A percentile compares a stretch with the other conserved stretches of the same genome.
phyloP scores from a whole-genome alignment of 345 rosid genomes.

The Clarkia xantiana region DNA sequence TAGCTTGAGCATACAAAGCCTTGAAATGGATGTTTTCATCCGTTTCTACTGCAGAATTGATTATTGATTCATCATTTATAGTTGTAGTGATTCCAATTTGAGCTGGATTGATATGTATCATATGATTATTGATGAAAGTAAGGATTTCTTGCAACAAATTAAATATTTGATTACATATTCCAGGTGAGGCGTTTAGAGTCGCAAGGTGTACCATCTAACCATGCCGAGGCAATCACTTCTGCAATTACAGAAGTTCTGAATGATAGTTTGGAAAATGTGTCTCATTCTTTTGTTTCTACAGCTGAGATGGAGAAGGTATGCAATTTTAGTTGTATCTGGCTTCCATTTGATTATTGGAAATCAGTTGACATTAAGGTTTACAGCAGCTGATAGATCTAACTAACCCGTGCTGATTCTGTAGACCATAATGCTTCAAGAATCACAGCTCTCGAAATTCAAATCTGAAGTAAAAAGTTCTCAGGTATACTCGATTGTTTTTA shows the following conservation, averaged over 20 bases:
- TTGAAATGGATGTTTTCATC: too few relatives aligned
- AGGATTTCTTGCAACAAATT: neutral
- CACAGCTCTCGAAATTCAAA: slow-evolving; percentile 68
- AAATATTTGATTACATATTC: neutral
- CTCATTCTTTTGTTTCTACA: slow-evolving; percentile 61
- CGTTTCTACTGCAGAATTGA: too few relatives aligned
- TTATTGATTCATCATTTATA: too few relatives aligned
- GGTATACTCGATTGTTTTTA: slow-evolving; percentile 14
- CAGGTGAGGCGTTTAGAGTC: slow-evolving; percentile 83
- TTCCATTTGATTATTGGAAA: neutral
- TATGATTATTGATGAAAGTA: neutral
- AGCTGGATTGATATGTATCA: neutral
- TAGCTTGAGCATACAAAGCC: too few relatives aligned
- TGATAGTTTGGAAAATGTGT: slow-evolving; percentile 65
- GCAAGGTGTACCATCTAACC: slow-evolving; percentile 74
- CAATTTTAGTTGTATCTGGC: neutral
- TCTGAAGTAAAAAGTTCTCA: slow-evolving; percentile 62
- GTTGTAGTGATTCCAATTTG: neutral
- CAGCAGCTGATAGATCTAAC: neutral
- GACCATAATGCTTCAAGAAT: slow-evolving; percentile 62
- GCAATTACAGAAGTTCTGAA: slow-evolving; percentile 64
- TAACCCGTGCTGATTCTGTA: slow-evolving; percentile 11
- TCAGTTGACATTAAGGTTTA: too few relatives aligned
- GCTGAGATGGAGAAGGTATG: slow-evolving; percentile 77
- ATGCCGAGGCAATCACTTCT: slow-evolving; percentile 73